These are phyloP conservation scores for Gnetum montanum DNA, from an alignment of 75 land plant species.

Conservation along the genomic window DNA sequence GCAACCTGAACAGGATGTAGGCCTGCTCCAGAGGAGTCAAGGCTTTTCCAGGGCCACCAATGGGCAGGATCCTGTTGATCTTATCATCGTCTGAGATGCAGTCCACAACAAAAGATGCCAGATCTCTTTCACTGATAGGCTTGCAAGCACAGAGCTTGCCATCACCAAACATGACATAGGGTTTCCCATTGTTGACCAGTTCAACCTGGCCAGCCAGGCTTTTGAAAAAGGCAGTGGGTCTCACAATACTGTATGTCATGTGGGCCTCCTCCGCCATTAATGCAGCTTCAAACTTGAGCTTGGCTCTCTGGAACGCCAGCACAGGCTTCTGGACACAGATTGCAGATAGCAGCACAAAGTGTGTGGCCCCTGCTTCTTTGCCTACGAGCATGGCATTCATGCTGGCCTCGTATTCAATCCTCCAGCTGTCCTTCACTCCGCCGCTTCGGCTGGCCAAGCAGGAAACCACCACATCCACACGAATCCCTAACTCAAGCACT, in stretches of 20 bases:
- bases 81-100: slow-evolving; percentile 64
- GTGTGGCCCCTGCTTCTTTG: slow-evolving; percentile 56
- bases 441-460: slow-evolving; percentile 94
- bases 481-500: slow-evolving; percentile 16
- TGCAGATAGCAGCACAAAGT: slow-evolving; percentile 92
- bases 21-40: slow-evolving; percentile 93
- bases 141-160: slow-evolving; percentile 92
- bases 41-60: slow-evolving; percentile 94
- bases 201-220: slow-evolving; percentile 95
- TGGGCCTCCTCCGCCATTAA: slow-evolving; percentile 36
- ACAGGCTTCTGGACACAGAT: slow-evolving; percentile 98
- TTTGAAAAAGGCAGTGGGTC: slow-evolving; percentile 98
- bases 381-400: slow-evolving; percentile 72
- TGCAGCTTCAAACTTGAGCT: slow-evolving; percentile 92
- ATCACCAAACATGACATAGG: slow-evolving; percentile 98
- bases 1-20: slow-evolving; percentile 71
- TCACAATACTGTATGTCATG: slow-evolving; percentile 82
- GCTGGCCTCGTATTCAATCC: slow-evolving; percentile 86
- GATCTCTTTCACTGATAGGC: slow-evolving; percentile 89
- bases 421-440: slow-evolving; percentile 89
- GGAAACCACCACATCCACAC: slow-evolving; percentile 75
- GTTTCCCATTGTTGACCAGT: slow-evolving; percentile 83
- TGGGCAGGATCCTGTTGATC: slow-evolving; percentile 60
- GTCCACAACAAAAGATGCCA: slow-evolving; percentile 87
- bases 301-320: slow-evolving; percentile 88